phyloP scores from a whole-genome alignment of 441 rosid species.

The Dalechampia spathulata region DNA sequence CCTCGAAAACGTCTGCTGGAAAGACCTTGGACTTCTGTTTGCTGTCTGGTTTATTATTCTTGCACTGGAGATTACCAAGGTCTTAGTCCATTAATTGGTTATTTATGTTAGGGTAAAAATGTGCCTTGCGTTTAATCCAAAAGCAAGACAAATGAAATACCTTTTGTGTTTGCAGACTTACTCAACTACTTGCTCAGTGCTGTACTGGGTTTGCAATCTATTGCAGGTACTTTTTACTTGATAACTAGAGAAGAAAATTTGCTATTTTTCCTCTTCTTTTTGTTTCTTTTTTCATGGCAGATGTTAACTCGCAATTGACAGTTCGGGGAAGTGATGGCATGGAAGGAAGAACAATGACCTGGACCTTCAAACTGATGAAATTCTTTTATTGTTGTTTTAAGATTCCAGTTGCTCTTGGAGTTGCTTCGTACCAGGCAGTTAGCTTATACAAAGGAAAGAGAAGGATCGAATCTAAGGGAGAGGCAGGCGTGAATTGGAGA shows the following conservation, averaged over 20 bases:
- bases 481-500: conserved; percentile 25
- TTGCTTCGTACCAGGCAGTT: conserved; percentile 39
- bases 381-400: conserved; percentile 12
- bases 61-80: conserved; percentile 43
- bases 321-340: neutral
- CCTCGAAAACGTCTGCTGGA: conserved; percentile 40
- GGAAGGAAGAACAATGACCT: neutral
- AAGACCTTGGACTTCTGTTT: conserved; percentile 42
- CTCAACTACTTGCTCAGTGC: conserved; percentile 36
- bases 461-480: conserved; percentile 43
- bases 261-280: neutral
- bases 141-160: conserved; percentile 9
- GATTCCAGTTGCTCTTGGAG: conserved; percentile 52
- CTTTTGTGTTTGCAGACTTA: conserved; percentile 34
- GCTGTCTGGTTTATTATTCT: conserved; percentile 44
- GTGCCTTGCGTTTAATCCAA: neutral
- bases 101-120: neutral
- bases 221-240: conserved; percentile 32
- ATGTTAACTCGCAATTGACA: no score
- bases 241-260: neutral
- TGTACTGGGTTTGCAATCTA: conserved; percentile 42
- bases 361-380: neutral
- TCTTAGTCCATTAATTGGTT: conserved; percentile 3
- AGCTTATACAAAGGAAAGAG: conserved; percentile 38
- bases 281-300: neutral